phyloP scores from a whole-genome alignment of 257 asterid species.

The Solanum rostratum region DNA sequence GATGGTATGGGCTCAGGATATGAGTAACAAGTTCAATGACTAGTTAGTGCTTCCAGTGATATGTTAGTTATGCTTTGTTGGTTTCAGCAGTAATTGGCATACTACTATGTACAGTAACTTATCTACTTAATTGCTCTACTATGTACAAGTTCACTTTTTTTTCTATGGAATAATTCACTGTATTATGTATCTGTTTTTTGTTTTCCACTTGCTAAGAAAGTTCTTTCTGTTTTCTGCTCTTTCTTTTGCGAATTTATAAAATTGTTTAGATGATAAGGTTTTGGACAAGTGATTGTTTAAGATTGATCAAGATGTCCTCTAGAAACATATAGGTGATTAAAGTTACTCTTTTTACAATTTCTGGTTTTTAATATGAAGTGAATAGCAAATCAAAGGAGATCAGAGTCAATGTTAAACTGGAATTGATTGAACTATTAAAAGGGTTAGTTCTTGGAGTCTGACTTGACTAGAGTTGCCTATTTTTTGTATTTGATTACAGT shows the following conservation, averaged over 20 bases:
- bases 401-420: not conserved
- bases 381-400: not conserved
- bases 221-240: not conserved
- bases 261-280: not conserved
- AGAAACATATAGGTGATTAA: not conserved
- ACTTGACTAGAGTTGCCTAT: not conserved
- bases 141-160: too few species aligned
- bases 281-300: not conserved
- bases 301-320: not conserved
- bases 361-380: not conserved
- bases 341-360: not conserved
- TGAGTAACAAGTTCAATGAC: too few species aligned
- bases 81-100: too few species aligned
- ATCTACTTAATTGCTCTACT: too few species aligned
- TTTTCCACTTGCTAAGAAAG: not conserved
- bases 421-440: not conserved
- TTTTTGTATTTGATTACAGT: not conserved
- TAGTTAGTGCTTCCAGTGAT: too few species aligned
- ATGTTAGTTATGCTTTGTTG: too few species aligned
- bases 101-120: too few species aligned
- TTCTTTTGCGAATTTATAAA: not conserved
- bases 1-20: too few species aligned
- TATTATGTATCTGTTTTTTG: not conserved
- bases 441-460: not conserved
- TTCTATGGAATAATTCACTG: too few species aligned